Evolutionary conservation across 2,329 filamentous ascomycete species (phyloP).

Genomic region (Fusarium illudens): DNA sequence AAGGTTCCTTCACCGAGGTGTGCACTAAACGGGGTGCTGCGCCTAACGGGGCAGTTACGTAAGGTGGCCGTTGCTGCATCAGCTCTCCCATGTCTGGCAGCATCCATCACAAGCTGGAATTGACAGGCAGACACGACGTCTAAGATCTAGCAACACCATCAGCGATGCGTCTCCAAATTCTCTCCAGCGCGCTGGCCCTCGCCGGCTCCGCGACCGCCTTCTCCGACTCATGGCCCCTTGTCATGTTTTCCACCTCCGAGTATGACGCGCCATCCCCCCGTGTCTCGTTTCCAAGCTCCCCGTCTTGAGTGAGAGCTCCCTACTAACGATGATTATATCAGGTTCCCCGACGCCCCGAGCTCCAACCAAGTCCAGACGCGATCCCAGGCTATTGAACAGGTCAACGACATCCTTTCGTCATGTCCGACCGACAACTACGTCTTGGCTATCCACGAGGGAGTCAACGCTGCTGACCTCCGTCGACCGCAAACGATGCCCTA

Average conservation of each 20-base stretch:
- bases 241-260: slow-evolving; percentile 86
- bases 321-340: slow-evolving; percentile 36
- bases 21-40: slow-evolving; percentile 37
- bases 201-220: slow-evolving; percentile 74
- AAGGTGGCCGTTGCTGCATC: slow-evolving; percentile 37
- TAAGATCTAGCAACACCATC: slow-evolving; percentile 39
- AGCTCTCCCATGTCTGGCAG: slow-evolving; percentile 33
- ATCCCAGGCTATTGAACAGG: slow-evolving; percentile 53
- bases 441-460: slow-evolving; percentile 78
- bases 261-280: slow-evolving; percentile 56
- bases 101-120: slow-evolving; percentile 39
- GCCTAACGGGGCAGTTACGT: slow-evolving; percentile 40
- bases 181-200: slow-evolving; percentile 61
- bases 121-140: slow-evolving; percentile 39
- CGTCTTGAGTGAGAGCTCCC: slow-evolving; percentile 27
- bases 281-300: slow-evolving; percentile 16
- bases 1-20: slow-evolving; percentile 37
- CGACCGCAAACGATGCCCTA: slow-evolving; percentile 60
- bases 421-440: slow-evolving; percentile 83
- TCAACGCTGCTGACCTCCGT: slow-evolving; percentile 74
- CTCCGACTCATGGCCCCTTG: slow-evolving; percentile 86
- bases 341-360: slow-evolving; percentile 47
- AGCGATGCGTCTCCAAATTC: slow-evolving; percentile 64
- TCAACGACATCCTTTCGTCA: slow-evolving; percentile 62
- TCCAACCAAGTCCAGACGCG: slow-evolving; percentile 60